Evolutionary conservation across 805 yeast species (phyloP).

Genomic region (Candida silvicultrix): DNA sequence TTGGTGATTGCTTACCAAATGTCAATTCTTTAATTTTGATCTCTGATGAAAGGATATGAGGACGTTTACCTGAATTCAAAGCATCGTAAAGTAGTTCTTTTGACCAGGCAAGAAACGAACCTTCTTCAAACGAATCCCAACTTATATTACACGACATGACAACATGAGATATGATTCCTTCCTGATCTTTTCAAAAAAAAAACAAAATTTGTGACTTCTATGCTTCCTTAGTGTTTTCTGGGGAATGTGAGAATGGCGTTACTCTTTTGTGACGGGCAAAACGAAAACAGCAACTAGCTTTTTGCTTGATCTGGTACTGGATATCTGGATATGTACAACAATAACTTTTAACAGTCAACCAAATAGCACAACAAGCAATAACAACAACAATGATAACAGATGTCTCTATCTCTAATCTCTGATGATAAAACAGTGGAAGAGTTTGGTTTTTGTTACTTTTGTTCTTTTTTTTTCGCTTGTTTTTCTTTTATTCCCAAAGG

Average conservation of each 20-base stretch:
- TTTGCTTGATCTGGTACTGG: no score
- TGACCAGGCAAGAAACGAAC: slow-evolving; percentile 55
- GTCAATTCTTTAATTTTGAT: slow-evolving; percentile 63
- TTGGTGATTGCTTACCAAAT: slow-evolving; percentile 71
- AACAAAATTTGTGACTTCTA: not conserved
- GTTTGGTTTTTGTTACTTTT: no score
- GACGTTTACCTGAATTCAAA: slow-evolving; percentile 65
- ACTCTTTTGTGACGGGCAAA: not conserved
- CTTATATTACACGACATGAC: slow-evolving; percentile 72
- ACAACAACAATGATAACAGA: no score
- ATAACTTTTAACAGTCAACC: no score
- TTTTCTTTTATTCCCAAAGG: not conserved
- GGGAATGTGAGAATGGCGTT: not conserved
- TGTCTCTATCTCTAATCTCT: no score
- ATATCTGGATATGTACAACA: no score
- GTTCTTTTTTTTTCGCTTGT: not conserved
- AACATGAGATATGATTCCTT: not conserved
- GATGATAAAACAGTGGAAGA: no score
- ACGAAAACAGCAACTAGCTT: not conserved
- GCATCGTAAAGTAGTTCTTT: slow-evolving; percentile 64
- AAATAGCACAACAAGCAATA: no score
- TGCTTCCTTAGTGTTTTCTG: not conserved
- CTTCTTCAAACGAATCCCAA: slow-evolving; percentile 70
- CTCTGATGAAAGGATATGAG: slow-evolving; percentile 62
- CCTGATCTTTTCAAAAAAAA: no score